These are phyloP conservation scores for Candida rishiriensis DNA, from an alignment of 805 yeast genomes.

Conservation along the genomic window DNA sequence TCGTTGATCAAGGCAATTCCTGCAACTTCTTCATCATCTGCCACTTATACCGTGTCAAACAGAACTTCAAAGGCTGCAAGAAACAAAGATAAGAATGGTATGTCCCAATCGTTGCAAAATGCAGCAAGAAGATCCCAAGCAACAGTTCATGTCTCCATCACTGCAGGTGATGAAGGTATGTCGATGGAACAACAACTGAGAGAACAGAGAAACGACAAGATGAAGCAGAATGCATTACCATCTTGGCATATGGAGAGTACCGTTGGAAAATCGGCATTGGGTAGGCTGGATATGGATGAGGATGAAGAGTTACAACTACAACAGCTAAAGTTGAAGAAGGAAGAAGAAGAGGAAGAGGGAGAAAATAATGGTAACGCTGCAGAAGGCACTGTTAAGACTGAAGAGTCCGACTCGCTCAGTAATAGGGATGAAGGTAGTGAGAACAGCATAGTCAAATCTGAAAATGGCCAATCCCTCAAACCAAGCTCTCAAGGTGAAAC, in stretches of 20 bases:
- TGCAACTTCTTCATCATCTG: slow-evolving; percentile 64
- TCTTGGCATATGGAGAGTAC: slow-evolving; percentile 94
- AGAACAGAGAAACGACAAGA: slow-evolving; percentile 62
- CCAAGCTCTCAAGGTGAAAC: neutral
- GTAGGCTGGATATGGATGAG: slow-evolving; percentile 50
- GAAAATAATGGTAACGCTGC: slow-evolving; percentile 16
- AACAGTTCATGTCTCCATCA: slow-evolving; percentile 82
- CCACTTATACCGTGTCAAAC: slow-evolving; percentile 63
- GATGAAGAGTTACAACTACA: slow-evolving; percentile 14
- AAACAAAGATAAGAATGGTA: slow-evolving; percentile 15
- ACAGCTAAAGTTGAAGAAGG: slow-evolving; percentile 11
- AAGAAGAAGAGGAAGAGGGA: slow-evolving; percentile 13
- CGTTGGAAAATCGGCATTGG: slow-evolving; percentile 64
- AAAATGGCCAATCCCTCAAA: too few species aligned
- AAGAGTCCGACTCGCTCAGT: neutral
- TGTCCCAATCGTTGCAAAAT: slow-evolving; percentile 29
- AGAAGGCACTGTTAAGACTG: neutral
- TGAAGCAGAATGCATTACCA: slow-evolving; percentile 92
- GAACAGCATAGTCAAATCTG: too few species aligned
- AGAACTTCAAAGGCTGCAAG: slow-evolving; percentile 24
- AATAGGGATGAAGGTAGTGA: neutral
- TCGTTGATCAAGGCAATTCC: slow-evolving; percentile 82
- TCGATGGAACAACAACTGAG: slow-evolving; percentile 60
- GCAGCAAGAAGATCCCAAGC: slow-evolving; percentile 58
- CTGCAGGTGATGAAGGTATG: slow-evolving; percentile 74